Conservation (phyloP, 2,329 filamentous ascomycete species). For the Fusarium liriodendri region DNA sequence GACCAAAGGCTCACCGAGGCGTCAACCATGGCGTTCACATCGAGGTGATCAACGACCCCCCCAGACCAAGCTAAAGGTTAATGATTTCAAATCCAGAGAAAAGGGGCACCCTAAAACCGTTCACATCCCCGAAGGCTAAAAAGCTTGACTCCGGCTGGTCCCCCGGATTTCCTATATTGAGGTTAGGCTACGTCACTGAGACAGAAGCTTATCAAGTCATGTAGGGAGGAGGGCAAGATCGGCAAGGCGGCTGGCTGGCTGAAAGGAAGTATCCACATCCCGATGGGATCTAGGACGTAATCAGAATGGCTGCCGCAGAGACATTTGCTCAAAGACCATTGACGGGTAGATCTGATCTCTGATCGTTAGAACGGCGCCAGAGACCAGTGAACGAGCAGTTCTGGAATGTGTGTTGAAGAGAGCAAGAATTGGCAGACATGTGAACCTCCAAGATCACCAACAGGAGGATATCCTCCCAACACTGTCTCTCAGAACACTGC, state of each 20-base stretch:
- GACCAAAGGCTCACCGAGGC: not conserved
- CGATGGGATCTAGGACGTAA: not conserved
- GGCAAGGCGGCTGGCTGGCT: not conserved
- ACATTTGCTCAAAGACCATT: not conserved
- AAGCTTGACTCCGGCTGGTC: not conserved
- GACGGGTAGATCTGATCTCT: not conserved
- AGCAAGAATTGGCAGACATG: not conserved
- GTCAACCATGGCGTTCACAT: not conserved
- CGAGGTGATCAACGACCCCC: not conserved
- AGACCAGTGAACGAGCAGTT: not conserved
- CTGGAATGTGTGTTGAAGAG: not conserved
- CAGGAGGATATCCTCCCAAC: not conserved
- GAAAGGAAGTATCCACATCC: not conserved
- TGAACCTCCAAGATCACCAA: not conserved
- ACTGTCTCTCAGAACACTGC: not conserved
- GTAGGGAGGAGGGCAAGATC: not conserved
- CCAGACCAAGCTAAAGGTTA: not conserved
- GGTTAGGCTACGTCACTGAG: not conserved
- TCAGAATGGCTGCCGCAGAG: not conserved
- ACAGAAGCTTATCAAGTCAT: not conserved
- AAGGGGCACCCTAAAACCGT: not conserved
- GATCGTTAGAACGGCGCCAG: not conserved
- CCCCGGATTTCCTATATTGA: not conserved
- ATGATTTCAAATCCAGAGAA: not conserved
- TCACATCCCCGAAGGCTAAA: not conserved